Evolutionary conservation across 352 stramenopile species (phyloP).

Genomic region (Globisporangium canariense): DNA sequence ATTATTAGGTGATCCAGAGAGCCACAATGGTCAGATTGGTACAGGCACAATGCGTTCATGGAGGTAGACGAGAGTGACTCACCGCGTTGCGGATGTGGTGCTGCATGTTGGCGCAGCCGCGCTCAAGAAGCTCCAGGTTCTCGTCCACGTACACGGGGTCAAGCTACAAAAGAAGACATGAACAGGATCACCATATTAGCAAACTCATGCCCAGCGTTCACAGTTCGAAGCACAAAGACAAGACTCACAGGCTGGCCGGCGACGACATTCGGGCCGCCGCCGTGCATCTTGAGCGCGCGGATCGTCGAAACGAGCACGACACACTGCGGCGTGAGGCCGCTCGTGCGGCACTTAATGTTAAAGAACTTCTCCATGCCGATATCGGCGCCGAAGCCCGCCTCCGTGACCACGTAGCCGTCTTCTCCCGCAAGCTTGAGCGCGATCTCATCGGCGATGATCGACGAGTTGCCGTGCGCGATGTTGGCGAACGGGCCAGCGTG

Average conservation of each 20-base stretch:
- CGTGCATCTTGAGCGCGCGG: constrained; percentile 98
- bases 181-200: not conserved
- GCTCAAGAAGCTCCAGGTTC: constrained; percentile 93
- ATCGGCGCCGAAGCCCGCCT: constrained; percentile 97
- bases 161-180: constrained; percentile 26
- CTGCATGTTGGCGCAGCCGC: constrained; percentile 92
- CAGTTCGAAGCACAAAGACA: not conserved
- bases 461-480: constrained; percentile 97
- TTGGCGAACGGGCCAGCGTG: constrained; percentile 98
- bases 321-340: constrained; percentile 94
- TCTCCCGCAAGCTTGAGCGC: constrained; percentile 92
- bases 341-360: constrained; percentile 98
- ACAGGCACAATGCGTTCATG: too few species aligned
- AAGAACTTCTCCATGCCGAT: constrained; percentile 98
- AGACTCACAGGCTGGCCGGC: constrained; percentile 88
- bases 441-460: constrained; percentile 96
- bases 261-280: constrained; percentile 93
- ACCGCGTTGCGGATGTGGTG: constrained; percentile 96
- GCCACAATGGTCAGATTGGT: not conserved
- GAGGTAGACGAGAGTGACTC: constrained; percentile 24
- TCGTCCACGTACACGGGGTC: constrained; percentile 93
- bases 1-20: not conserved
- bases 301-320: constrained; percentile 98
- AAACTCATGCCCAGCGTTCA: not conserved
- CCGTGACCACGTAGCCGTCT: constrained; percentile 96